Evolutionary conservation across 2,329 filamentous ascomycete genomes (phyloP), one percentile per base, ranked within the genome.

Genomic region (Botrytis sinoallii): DNA sequence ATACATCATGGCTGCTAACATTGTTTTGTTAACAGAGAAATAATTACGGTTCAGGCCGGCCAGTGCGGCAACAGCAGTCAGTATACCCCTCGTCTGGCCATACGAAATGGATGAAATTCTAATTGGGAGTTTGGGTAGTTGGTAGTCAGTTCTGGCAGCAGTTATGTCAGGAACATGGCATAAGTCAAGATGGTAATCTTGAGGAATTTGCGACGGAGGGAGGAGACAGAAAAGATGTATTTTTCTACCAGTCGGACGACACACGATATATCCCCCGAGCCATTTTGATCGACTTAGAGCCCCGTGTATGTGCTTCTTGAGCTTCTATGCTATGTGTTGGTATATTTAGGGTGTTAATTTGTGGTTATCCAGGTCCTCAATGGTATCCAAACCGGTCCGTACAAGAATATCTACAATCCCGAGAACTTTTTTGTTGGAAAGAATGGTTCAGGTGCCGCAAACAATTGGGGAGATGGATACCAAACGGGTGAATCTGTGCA

Each of bases 71-170:
- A 98, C 86, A 98, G 95, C 90, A 95, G 95, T 97, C 83, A 87
- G 93, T 92, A 77, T 73, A 73, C 73, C 72, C 73, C 52, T 66
- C 25, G 29, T 44, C 16, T 32, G 59, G 29, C 60, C 10, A 48
- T 70, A 18, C 32, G 22, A 61, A 32, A 44, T 16, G n/a, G 38
- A 72, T 29, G 61, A 48, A 40, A 46, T 75, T 70, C 75, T 76
- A 18, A 78, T 67, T 35, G 46, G 68, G 46, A 48, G 48, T 12
- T 22, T 29, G 66, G 57, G 9, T 80, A 97, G 94, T 98, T 83
- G 96, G 96, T 75, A 95, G 93, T 81, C 94, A 98, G 82, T 99
- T 99, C 85, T 99, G 96, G 96, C 95, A 98, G 83, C 96, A 98
- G 85, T 89, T 98, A 75, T 99, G 96, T 84, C 92, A 95, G 82